Evolutionary conservation across 768 basidiomycete genomes (phyloP).

Genomic region (Lactarius hatsudake): DNA sequence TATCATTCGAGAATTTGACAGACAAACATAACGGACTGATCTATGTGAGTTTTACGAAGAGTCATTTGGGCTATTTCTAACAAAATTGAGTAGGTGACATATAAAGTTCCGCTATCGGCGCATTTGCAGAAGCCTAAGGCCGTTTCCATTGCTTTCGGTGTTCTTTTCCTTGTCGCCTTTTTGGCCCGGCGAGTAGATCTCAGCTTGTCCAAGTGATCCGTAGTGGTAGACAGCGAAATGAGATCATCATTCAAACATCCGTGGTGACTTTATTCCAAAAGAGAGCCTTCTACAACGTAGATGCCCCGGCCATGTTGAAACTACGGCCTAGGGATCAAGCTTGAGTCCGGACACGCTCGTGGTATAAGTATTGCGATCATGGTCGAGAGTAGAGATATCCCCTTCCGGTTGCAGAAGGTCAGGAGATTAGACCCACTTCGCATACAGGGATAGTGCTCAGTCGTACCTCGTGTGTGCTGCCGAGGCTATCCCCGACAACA

Average conservation of each 20-base stretch:
- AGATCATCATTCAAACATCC: constrained; percentile 33
- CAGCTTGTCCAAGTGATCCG: constrained; percentile 36
- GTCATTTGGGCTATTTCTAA: constrained; percentile 4
- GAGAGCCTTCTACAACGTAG: background rate
- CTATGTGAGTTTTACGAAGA: constrained; percentile 56
- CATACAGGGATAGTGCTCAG: too few species aligned
- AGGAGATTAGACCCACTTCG: too few species aligned
- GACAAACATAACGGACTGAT: constrained; percentile 77
- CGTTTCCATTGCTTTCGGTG: constrained; percentile 67
- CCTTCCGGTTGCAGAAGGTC: background rate
- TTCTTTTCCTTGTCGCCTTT: constrained; percentile 55
- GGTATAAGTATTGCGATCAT: background rate
- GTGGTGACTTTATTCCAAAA: constrained; percentile 18
- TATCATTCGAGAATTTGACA: constrained; percentile 73
- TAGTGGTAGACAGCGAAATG: constrained; percentile 27
- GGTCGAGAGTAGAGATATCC: background rate
- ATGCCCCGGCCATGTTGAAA: constrained; percentile 33
- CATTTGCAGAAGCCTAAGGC: constrained; percentile 84
- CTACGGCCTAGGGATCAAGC: constrained; percentile 31
- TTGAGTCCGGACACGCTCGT: too few species aligned
- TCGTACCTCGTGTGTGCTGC: too few species aligned
- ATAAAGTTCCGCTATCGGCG: constrained; percentile 76
- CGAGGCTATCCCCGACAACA: too few species aligned
- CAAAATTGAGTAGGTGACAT: constrained; percentile 64
- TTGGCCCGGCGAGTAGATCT: constrained; percentile 51